Base-by-base conservation (phyloP, 2,329 filamentous ascomycete genomes). In the Rhinocladiella similis region DNA sequence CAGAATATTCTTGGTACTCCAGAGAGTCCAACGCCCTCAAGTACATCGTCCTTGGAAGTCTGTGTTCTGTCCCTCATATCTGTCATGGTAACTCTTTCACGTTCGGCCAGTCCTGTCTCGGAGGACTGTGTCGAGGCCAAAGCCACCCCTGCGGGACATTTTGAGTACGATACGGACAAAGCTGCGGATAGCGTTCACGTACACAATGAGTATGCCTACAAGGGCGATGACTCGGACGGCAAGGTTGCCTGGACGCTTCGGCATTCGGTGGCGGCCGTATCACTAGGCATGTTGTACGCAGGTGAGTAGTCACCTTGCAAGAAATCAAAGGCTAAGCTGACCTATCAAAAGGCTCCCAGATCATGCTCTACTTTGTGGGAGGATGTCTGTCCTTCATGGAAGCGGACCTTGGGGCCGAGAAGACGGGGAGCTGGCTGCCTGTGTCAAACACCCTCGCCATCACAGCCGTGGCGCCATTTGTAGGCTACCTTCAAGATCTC, bases 311-410 rank as follows among this genome's bases (percentile, higher is more conserved):
- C 5, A 13, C 36, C n/a, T n/a, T n/a, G n/a, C n/a, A n/a, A n/a
- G n/a, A n/a, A n/a, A n/a, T n/a, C n/a, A n/a, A n/a, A n/a, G n/a
- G n/a, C n/a, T n/a, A n/a, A 14, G 5, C 16, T 18, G 14, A 39
- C 36, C 10, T 18, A 10, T 5, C 5, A 19, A 20, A 63, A 81
- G 56, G 56, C 6, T 59, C 56, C 7, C 56, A 59, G 29, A 52
- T 51, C 18, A 20, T 46, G 14, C 47, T 59, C 9, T 59, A 59
- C 41, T 51, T 59, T 13, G 29, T 50, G 1, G 56, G 51, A 3
- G 56, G 51, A 6, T 50, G 18, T 10, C 48, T 57, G 4, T 29
- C 22, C 22, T 57, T 35, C 25, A 51, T 59, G n/a, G n/a, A 49
- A 38, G 39, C 22, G 3, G 46, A 51, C 18, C 33, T 59, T n/a